These are phyloP conservation scores for Nigrospora osmanthi DNA, from an alignment of 2,329 filamentous ascomycete species.

Conservation along the genomic window DNA sequence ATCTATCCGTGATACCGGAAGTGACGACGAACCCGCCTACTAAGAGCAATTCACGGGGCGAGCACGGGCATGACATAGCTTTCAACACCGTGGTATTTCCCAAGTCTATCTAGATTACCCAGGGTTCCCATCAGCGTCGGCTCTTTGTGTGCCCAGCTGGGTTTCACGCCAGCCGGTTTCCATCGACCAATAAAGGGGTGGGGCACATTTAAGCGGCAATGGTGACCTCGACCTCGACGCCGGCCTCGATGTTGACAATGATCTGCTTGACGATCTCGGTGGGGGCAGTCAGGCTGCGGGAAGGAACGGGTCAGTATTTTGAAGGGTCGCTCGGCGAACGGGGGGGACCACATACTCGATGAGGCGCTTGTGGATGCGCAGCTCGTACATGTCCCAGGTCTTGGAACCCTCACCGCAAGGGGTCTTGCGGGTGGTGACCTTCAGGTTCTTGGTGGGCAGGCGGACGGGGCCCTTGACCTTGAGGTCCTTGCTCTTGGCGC, in stretches of 20 bases:
- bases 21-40: no score
- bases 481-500: slow-evolving; percentile 96
- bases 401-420: slow-evolving; percentile 99
- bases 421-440: slow-evolving; percentile 97
- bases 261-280: slow-evolving; percentile 97
- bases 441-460: slow-evolving; percentile 93
- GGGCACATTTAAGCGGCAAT: slow-evolving; percentile 65
- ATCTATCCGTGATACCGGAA: no score
- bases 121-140: background rate
- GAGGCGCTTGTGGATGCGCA: slow-evolving; percentile 98
- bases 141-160: background rate
- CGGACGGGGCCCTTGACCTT: slow-evolving; percentile 97
- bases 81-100: no score
- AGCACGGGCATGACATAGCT: no score
- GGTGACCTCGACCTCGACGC: slow-evolving; percentile 89
- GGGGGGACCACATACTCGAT: slow-evolving; percentile 61
- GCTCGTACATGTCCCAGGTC: slow-evolving; percentile 99
- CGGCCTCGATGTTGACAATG: slow-evolving; percentile 92
- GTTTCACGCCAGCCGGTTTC: background rate
- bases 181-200: background rate
- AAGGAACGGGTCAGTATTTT: slow-evolving; percentile 11
- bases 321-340: background rate
- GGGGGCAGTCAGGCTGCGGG: slow-evolving; percentile 73
- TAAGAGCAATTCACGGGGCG: no score
- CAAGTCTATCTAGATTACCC: no score